These are phyloP conservation scores for Trichoderma citrinoviride DNA, from an alignment of 2,329 filamentous ascomycete genomes.

Conservation along the genomic window DNA sequence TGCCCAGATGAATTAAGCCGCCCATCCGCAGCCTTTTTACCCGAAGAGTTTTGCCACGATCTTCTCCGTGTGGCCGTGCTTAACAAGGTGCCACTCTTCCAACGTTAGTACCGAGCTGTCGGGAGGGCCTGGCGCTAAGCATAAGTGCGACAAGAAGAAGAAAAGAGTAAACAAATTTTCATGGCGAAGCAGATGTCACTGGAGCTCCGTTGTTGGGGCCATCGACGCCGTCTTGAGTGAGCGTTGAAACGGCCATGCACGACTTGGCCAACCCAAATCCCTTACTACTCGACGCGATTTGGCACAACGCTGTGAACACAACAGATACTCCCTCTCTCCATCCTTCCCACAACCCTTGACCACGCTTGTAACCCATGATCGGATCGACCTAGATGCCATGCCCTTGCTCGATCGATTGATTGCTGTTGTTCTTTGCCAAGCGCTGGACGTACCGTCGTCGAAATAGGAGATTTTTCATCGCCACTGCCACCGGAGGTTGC, in stretches of 20 bases:
- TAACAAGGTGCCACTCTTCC: not conserved
- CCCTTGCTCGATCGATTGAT: conserved; percentile 11
- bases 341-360: no score
- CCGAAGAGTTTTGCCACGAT: conserved; percentile 6
- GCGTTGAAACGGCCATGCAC: not conserved
- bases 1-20: not conserved
- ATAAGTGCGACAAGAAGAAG: not conserved
- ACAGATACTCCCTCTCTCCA: not conserved
- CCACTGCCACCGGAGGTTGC: conserved; percentile 8
- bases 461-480: conserved; percentile 2
- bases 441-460: not conserved
- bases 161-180: not conserved
- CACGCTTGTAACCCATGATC: conserved; percentile 1
- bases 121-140: not conserved
- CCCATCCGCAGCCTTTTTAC: conserved; percentile 1
- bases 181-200: not conserved
- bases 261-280: not conserved
- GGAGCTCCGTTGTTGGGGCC: not conserved
- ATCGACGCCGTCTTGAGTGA: not conserved
- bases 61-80: not conserved
- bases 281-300: not conserved
- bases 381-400: conserved; percentile 7
- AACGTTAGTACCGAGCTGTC: not conserved
- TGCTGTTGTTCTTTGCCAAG: conserved; percentile 5
- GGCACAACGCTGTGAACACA: not conserved